Evolutionary conservation across 139 green algal species (phyloP).

Genomic region (Trebouxia sp.): DNA sequence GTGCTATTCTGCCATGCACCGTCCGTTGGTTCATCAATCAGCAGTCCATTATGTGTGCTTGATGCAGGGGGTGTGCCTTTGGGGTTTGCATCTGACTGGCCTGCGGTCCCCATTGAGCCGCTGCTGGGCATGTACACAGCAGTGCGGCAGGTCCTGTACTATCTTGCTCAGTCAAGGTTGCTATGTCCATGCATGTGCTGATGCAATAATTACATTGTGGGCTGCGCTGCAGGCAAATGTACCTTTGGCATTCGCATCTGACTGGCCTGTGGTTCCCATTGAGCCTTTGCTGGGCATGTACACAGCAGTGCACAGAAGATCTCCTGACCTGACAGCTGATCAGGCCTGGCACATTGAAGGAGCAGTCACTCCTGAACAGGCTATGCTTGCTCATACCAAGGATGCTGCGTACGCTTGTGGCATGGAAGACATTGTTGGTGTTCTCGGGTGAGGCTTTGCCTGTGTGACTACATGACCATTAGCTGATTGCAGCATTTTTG

Average conservation of each 20-base stretch:
- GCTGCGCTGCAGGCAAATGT: constrained; percentile 39
- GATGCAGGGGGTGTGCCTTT: constrained; percentile 43
- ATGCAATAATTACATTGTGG: too few relatives aligned
- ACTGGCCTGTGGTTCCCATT: constrained; percentile 73
- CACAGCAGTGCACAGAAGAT: constrained; percentile 34
- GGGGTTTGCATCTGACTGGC: constrained; percentile 50
- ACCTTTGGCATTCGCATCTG: constrained; percentile 47
- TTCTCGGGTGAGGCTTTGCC: constrained; percentile 1
- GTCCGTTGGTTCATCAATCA: too few relatives aligned
- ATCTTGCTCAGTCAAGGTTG: too few relatives aligned
- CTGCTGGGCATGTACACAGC: too few relatives aligned
- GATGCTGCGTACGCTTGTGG: constrained; percentile 31
- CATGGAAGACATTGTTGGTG: constrained; percentile 35
- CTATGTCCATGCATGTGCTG: too few relatives aligned
- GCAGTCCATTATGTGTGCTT: too few relatives aligned
- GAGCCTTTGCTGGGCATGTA: constrained; percentile 46
- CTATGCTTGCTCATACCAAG: constrained; percentile 53
- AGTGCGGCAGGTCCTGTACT: too few relatives aligned
- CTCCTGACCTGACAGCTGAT: constrained; percentile 6
- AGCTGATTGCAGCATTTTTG: too few relatives aligned
- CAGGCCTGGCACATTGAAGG: constrained; percentile 34
- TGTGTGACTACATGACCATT: neutral
- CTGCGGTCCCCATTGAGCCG: too few relatives aligned
- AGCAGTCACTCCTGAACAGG: constrained; percentile 31
- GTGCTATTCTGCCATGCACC: too few relatives aligned